phyloP scores from a whole-genome alignment of 2,329 filamentous ascomycete species.

The Diaporthe sp. region DNA sequence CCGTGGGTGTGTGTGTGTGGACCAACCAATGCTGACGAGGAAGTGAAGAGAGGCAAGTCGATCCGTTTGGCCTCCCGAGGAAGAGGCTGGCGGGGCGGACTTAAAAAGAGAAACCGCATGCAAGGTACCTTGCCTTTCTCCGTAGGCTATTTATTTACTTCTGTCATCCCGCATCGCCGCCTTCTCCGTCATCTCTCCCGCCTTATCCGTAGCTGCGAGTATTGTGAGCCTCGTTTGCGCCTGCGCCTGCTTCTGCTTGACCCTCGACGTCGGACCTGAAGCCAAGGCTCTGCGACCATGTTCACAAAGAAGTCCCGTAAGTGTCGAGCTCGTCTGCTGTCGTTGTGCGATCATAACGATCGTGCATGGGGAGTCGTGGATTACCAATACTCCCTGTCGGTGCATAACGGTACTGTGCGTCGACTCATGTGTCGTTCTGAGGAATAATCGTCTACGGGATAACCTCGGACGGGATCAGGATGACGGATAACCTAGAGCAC shows the following conservation, averaged over 20 bases:
- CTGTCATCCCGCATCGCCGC: not conserved
- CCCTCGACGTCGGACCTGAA: not conserved
- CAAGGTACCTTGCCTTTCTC: not conserved
- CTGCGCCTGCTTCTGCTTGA: not conserved
- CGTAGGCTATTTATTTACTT: not conserved
- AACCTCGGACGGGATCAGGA: not conserved
- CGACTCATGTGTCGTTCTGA: not conserved
- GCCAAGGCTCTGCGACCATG: conserved; percentile 6
- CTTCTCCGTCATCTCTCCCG: not conserved
- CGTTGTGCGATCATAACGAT: not conserved
- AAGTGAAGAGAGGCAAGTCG: no score
- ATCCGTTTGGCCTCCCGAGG: not conserved
- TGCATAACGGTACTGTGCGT: no score
- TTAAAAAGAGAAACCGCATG: not conserved
- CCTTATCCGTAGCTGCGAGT: not conserved
- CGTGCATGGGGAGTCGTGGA: no score
- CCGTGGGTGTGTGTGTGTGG: not conserved
- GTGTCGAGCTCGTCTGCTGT: not conserved
- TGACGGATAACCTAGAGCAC: not conserved
- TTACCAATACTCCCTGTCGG: not conserved
- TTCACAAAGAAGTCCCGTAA: conserved; percentile 31
- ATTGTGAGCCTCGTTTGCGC: not conserved
- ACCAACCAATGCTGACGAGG: not conserved
- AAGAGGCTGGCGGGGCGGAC: not conserved
- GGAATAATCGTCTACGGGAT: no score